Evolutionary conservation across 2,329 filamentous ascomycete genomes (phyloP).

Genomic region (Grosmannia huntii): DNA sequence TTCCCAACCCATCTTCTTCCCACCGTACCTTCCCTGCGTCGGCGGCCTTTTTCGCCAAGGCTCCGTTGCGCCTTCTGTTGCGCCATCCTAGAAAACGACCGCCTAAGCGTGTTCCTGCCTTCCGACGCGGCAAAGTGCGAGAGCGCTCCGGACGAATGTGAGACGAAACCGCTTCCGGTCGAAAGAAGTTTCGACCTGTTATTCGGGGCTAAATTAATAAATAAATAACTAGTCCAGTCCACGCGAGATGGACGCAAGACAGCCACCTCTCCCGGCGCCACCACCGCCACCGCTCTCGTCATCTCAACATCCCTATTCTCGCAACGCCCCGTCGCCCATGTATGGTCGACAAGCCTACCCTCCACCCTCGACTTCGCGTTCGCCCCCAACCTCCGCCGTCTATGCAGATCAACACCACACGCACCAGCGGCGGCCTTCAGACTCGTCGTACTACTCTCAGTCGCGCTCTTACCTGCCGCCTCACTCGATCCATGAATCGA

Average conservation of each 20-base stretch:
- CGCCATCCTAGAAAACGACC: neutral
- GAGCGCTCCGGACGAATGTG: neutral
- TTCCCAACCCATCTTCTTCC: neutral
- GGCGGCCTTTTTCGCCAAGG: neutral
- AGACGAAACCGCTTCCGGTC: slow-evolving; percentile 22
- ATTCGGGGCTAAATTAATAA: neutral
- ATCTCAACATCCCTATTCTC: slow-evolving; percentile 16
- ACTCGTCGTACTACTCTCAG: slow-evolving; percentile 28
- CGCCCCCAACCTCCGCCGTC: slow-evolving; percentile 13
- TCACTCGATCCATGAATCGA: slow-evolving; percentile 2
- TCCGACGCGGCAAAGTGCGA: neutral
- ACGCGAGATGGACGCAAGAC: slow-evolving; percentile 23
- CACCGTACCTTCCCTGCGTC: neutral
- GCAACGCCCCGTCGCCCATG: slow-evolving; percentile 20
- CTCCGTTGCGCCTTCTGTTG: neutral
- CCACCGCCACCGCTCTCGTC: slow-evolving; percentile 6
- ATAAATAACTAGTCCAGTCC: neutral
- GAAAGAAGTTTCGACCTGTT: slow-evolving; percentile 9
- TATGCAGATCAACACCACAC: slow-evolving; percentile 17
- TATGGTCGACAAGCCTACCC: slow-evolving; percentile 19
- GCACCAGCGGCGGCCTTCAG: slow-evolving; percentile 27
- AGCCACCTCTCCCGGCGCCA: slow-evolving; percentile 16
- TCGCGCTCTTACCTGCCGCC: slow-evolving; percentile 21
- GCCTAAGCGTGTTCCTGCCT: neutral
- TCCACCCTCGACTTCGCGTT: slow-evolving; percentile 10